phyloP scores from a whole-genome alignment of 345 rosid genomes.

The Eucalyptus sp. region DNA sequence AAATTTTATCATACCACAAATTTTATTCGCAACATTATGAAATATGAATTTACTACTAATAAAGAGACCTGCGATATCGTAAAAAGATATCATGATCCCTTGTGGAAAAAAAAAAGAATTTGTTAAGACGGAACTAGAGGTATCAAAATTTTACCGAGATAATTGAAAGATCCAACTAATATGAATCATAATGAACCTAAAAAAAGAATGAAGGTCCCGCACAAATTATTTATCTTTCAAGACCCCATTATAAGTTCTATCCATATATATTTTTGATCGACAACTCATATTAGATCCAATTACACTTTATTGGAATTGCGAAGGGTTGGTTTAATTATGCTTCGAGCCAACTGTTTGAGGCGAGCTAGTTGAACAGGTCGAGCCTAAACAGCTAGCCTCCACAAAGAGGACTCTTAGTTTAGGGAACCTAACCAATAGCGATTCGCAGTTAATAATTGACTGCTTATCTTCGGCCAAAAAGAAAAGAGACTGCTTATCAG shows the following conservation, averaged over 20 bases:
- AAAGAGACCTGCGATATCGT: accelerated
- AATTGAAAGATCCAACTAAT: neutral
- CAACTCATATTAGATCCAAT: accelerated
- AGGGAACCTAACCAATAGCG: neutral
- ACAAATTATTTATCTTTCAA: too few relatives aligned
- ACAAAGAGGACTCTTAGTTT: neutral
- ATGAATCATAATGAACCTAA: accelerated
- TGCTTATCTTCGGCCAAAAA: too few relatives aligned
- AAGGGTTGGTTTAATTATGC: neutral
- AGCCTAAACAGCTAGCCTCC: neutral
- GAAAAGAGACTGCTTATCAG: neutral
- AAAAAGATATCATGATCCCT: neutral
- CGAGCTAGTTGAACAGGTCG: neutral
- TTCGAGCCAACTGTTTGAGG: neutral
- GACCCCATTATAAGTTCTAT: neutral
- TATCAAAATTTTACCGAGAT: neutral
- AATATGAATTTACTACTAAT: neutral
- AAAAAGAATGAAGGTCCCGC: too few relatives aligned
- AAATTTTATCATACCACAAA: too few relatives aligned
- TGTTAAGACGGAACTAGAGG: neutral
- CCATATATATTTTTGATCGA: too few relatives aligned
- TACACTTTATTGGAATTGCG: neutral
- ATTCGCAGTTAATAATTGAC: neutral
- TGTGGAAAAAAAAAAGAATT: neutral
- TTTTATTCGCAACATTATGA: accelerated